Evolutionary conservation across 2,329 filamentous ascomycete genomes (phyloP).

Genomic region (Fusarium camptoceras): DNA sequence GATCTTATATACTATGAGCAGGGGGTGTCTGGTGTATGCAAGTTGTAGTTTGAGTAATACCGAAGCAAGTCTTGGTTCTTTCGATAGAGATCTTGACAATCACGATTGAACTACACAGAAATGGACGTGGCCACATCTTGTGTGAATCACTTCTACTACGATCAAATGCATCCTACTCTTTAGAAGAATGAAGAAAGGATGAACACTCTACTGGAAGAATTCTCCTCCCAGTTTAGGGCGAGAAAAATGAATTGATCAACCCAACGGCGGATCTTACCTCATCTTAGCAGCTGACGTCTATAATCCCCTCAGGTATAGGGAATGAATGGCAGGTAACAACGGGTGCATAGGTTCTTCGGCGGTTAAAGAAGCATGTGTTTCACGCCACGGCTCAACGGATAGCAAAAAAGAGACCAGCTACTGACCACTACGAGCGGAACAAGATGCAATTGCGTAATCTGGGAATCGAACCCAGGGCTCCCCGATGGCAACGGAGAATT

Average conservation of each 20-base stretch:
- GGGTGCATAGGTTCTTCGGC: background rate
- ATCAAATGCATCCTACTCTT: background rate
- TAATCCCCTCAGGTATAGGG: background rate
- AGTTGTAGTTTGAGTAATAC: background rate
- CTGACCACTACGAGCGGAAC: background rate
- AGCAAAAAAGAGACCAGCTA: background rate
- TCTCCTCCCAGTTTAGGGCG: background rate
- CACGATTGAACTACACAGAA: background rate
- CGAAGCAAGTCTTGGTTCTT: background rate
- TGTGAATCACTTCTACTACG: background rate
- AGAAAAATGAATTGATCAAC: background rate
- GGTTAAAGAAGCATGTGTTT: background rate
- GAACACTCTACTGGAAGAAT: background rate
- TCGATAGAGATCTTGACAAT: background rate
- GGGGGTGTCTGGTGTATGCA: background rate
- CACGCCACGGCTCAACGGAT: background rate
- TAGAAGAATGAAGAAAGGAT: background rate
- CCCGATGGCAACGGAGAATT: conserved; percentile 37
- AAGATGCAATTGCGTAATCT: conserved; percentile 13
- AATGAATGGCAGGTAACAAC: background rate
- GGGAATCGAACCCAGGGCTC: conserved; percentile 34
- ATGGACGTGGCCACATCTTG: background rate
- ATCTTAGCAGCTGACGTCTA: background rate
- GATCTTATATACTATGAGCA: conserved; percentile 3
- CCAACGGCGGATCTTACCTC: background rate